phyloP scores from a whole-genome alignment of 2,329 filamentous ascomycete species.

The Fusarium dimerum region DNA sequence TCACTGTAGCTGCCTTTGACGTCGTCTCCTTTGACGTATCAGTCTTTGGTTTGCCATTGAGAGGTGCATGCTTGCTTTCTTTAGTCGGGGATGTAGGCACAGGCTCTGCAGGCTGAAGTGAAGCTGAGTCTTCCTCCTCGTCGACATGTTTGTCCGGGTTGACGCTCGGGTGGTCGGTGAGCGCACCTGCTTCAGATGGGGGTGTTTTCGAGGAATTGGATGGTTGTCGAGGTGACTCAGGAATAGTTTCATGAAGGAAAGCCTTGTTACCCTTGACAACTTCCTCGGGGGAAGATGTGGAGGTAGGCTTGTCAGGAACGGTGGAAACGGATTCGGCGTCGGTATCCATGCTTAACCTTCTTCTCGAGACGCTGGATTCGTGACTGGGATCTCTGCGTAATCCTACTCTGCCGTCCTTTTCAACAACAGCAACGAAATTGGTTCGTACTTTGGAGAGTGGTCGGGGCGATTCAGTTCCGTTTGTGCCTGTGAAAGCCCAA shows the following conservation, averaged over 20 bases:
- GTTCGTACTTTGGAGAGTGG: slow-evolving; percentile 75
- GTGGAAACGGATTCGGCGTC: slow-evolving; percentile 36
- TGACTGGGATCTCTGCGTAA: slow-evolving; percentile 44
- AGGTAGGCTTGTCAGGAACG: slow-evolving; percentile 39
- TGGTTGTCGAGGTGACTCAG: slow-evolving; percentile 42
- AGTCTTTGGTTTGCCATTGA: slow-evolving; percentile 28
- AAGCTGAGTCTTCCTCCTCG: slow-evolving; percentile 30
- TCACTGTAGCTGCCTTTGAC: slow-evolving; percentile 23
- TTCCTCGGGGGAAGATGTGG: slow-evolving; percentile 24
- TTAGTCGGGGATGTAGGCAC: slow-evolving; percentile 22
- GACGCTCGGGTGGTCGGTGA: slow-evolving; percentile 37
- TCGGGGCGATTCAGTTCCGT: slow-evolving; percentile 54
- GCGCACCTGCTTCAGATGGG: slow-evolving; percentile 19
- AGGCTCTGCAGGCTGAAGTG: slow-evolving; percentile 15
- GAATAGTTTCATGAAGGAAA: slow-evolving; percentile 41
- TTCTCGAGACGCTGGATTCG: slow-evolving; percentile 40
- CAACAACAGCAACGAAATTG: slow-evolving; percentile 73
- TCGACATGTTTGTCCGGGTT: slow-evolving; percentile 45
- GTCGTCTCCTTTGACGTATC: slow-evolving; percentile 23
- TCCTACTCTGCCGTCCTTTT: slow-evolving; percentile 62
- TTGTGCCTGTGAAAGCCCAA: slow-evolving; percentile 29
- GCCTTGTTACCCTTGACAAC: slow-evolving; percentile 24
- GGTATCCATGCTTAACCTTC: slow-evolving; percentile 39
- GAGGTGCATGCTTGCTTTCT: slow-evolving; percentile 8
- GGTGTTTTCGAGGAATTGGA: slow-evolving; percentile 14